Evolutionary conservation across 164 flowering plant genomes (phyloP).

Genomic region (Akebia trifoliata): DNA sequence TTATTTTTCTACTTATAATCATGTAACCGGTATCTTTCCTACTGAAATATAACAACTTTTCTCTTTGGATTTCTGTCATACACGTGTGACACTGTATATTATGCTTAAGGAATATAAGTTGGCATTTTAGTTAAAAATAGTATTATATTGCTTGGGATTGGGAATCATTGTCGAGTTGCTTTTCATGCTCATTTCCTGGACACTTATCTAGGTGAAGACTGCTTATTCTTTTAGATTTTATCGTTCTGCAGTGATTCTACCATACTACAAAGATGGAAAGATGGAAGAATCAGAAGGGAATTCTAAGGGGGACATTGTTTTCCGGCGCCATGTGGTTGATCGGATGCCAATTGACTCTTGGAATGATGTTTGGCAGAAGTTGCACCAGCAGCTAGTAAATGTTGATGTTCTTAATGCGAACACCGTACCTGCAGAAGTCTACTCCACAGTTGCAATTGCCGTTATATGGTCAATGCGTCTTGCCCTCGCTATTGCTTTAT

Average conservation of each 20-base stretch:
- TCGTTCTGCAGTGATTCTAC: slow-evolving; percentile 66
- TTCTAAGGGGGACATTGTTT: slow-evolving; percentile 57
- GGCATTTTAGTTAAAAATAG: no score
- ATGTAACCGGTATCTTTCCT: no score
- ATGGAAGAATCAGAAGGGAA: slow-evolving; percentile 27
- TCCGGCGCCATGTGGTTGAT: slow-evolving; percentile 77
- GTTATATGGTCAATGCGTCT: slow-evolving; percentile 96
- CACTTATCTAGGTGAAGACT: not conserved
- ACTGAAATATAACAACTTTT: no score
- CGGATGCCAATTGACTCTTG: slow-evolving; percentile 94
- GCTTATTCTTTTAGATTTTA: slow-evolving; percentile 2
- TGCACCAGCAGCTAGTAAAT: slow-evolving; percentile 87
- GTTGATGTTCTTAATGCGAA: slow-evolving; percentile 77
- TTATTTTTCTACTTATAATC: no score
- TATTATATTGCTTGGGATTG: no score
- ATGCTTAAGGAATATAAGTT: no score
- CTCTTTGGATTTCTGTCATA: no score
- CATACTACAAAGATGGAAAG: slow-evolving; percentile 73
- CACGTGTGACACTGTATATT: no score
- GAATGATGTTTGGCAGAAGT: slow-evolving; percentile 94
- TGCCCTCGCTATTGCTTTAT: slow-evolving; percentile 64
- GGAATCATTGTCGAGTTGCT: not conserved
- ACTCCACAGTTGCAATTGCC: slow-evolving; percentile 78
- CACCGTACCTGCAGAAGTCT: slow-evolving; percentile 73
- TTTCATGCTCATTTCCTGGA: not conserved